These are phyloP conservation scores for Ophiosphaerella narmari DNA, from an alignment of 2,329 filamentous ascomycete species.

Conservation along the genomic window DNA sequence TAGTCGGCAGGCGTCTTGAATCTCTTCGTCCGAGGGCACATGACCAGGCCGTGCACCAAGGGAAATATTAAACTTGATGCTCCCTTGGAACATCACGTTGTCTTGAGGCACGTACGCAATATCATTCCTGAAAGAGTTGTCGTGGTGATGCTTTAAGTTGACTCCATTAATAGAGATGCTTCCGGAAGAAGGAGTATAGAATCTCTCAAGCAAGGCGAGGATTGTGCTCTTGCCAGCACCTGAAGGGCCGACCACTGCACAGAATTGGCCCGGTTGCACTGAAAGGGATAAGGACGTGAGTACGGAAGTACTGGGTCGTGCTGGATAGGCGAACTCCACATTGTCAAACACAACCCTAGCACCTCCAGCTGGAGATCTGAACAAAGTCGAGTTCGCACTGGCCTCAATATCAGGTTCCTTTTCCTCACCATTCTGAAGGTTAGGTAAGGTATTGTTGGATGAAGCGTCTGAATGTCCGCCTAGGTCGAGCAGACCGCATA, in stretches of 20 bases:
- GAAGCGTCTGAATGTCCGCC: constrained; percentile 44
- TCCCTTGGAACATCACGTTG: constrained; percentile 54
- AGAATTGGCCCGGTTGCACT: constrained; percentile 64
- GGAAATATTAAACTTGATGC: constrained; percentile 53
- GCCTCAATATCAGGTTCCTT: constrained; percentile 42
- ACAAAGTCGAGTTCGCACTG: constrained; percentile 50
- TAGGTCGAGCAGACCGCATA: constrained; percentile 65
- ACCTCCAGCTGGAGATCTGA: constrained; percentile 68
- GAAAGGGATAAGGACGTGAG: constrained; percentile 61
- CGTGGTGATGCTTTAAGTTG: constrained; percentile 50
- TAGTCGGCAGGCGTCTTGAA: constrained; percentile 68
- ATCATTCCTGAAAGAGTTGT: constrained; percentile 49
- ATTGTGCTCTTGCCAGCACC: constrained; percentile 72
- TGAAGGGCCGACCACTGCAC: constrained; percentile 67
- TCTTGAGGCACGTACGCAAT: constrained; percentile 56
- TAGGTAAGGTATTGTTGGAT: constrained; percentile 87
- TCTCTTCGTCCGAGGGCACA: constrained; percentile 62
- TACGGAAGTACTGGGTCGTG: constrained; percentile 62
- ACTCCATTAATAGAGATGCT: constrained; percentile 58
- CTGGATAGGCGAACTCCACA: constrained; percentile 69
- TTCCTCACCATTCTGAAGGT: constrained; percentile 74
- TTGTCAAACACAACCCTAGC: constrained; percentile 60
- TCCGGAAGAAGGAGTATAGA: constrained; percentile 59
- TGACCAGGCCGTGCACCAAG: constrained; percentile 58
- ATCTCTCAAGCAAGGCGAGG: constrained; percentile 58